Evolutionary conservation across 495 filamentous ascomycete genomes (phyloP), one percentile per base, ranked within the genome.

Genomic region (Bathelium albidoporum): DNA sequence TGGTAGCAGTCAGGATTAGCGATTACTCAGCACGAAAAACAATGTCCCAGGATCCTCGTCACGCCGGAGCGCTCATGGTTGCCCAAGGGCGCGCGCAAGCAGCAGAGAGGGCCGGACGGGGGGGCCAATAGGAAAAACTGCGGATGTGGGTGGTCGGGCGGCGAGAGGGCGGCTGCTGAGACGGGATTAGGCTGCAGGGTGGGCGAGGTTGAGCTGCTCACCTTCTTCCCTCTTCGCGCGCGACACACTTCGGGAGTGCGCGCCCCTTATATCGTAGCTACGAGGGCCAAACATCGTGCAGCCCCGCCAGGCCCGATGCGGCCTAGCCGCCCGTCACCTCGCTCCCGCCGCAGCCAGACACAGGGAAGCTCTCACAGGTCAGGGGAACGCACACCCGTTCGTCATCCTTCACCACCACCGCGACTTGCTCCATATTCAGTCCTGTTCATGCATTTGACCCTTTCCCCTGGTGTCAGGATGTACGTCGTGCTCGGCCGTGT

Each of bases 1-100:
- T 55, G 16, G 49, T 92, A 74, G 24, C 28, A 20, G 36, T 20
- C 49, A 24, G 9, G 49, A 55, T 55, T 29, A 55, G 20, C 11
- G 26, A 55, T 55, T 55, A 55, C 49, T 55, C 49, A 55, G 49
- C 49, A n/a, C n/a, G n/a, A n/a, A n/a, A n/a, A n/a, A n/a, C n/a
- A n/a, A n/a, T n/a, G n/a, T n/a, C n/a, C n/a, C n/a, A n/a, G n/a
- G 29, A 55, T 55, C 22, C 49, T 29, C 49, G 49, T 55, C 49
- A 55, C 49, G 49, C 22, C 29, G 22, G 49, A 28, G 49, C 49
- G 29, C 26, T 26, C 49, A 49, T 49, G 5, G 22, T 49, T 5
- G 44, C 44, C 11, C 44, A 16, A 5, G 22, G 7, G n/a, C 44
- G 14, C 14, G 44, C 44, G 22, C 16, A 49, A 49, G 44, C 16